Evolutionary conservation across 352 stramenopile genomes (phyloP), one percentile per base, ranked within the genome.

Genomic region (Peronospora destructor): DNA sequence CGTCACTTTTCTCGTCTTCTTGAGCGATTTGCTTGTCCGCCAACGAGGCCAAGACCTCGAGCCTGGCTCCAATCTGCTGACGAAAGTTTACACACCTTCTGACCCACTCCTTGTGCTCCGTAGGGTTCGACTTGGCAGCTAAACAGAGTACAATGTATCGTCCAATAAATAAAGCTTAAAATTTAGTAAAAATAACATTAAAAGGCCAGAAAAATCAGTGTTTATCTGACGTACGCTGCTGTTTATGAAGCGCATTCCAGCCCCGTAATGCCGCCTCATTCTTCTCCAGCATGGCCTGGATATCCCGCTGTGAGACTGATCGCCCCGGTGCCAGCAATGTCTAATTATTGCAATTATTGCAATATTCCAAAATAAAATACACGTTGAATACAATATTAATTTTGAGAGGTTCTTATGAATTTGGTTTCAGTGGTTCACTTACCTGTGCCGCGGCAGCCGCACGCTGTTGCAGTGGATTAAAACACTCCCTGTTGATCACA

Each of bases 231-330:
- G 40, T 70, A 92, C 82, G 82, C 35, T 90, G 69, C 47, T 87
- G 76, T 16, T 80, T 69, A 34, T 89, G 73, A 19, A 92, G 72
- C 33, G 63, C 60, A 8, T 77, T 85, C 82, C 82, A 92, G 29
- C 68, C 71, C 35, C 72, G 75, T 3, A 92, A 46, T n/a, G 78
- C 76, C 13, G 68, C 64, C 49, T 92, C 82, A 53, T 92, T 92
- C 61, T 90, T 90, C 51, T 92, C 79, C n/a, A 92, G 67, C 76
- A 91, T 87, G 33, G 60, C 56, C 49, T 92, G 79, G 6, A 92
- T 86, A 48, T 92, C 82, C 10, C 52, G 62, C 17, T 68, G 68
- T 14, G 76, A 76, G 5, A 80, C 34, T 38, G 79, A 80, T 19
- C 76, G 70, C 47, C 84, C 71, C 11, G 69, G 54, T 14, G 54